Evolutionary conservation across 352 stramenopile species (phyloP).

Genomic region (Globisporangium spiculum): DNA sequence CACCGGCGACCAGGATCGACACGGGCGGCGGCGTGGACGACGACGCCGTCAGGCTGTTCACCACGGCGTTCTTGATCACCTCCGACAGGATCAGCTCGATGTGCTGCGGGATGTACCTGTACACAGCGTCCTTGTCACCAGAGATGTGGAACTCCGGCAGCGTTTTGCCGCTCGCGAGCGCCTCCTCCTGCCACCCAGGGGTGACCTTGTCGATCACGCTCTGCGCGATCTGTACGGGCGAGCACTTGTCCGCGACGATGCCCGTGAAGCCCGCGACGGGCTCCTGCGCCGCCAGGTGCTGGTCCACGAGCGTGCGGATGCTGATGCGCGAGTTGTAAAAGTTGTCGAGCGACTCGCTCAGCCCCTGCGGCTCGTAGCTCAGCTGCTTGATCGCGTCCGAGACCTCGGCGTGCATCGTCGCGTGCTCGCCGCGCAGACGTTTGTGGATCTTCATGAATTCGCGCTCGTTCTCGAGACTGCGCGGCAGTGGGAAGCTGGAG

Average conservation of each 20-base stretch:
- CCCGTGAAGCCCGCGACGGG: conserved; percentile 52
- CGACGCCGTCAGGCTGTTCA: conserved; percentile 57
- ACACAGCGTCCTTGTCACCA: conserved; percentile 53
- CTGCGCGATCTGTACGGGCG: conserved; percentile 61
- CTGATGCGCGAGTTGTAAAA: conserved; percentile 86
- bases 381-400: conserved; percentile 57
- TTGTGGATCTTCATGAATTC: conserved; percentile 62
- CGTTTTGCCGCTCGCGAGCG: conserved; percentile 32
- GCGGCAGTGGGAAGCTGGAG: conserved; percentile 43
- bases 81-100: conserved; percentile 82
- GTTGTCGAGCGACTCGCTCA: conserved; percentile 65
- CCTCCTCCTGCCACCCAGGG: conserved; percentile 49
- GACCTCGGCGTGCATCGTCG: conserved; percentile 71
- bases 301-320: conserved; percentile 82
- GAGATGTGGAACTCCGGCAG: conserved; percentile 58
- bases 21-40: conserved; percentile 42
- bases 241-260: conserved; percentile 64
- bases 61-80: conserved; percentile 76
- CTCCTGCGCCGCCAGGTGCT: conserved; percentile 67
- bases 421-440: conserved; percentile 57
- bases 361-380: conserved; percentile 47
- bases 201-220: conserved; percentile 51
- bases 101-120: conserved; percentile 80
- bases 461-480: conserved; percentile 51
- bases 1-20: conserved; percentile 60